These are phyloP conservation scores for Curvularia sp. DNA, from an alignment of 2,329 filamentous ascomycete genomes.

Conservation along the genomic window DNA sequence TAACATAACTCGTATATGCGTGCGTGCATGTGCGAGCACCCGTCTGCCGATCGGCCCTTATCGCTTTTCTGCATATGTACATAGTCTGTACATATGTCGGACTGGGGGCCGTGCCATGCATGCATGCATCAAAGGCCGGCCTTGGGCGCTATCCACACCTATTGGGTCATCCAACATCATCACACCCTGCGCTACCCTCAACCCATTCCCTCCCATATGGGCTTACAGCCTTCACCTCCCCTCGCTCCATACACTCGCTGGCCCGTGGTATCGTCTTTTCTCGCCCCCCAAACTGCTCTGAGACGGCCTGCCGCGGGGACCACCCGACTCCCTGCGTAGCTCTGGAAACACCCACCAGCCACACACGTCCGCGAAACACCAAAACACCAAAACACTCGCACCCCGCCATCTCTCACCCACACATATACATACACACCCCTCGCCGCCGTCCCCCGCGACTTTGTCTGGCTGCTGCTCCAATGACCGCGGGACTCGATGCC, in stretches of 20 bases:
- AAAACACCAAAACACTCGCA: slow-evolving; percentile 4
- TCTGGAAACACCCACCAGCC: slow-evolving; percentile 17
- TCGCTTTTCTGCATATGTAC: slow-evolving; percentile 14
- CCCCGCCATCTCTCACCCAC: background rate
- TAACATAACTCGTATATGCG: background rate
- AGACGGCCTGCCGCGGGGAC: slow-evolving; percentile 12
- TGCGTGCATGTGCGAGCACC: background rate
- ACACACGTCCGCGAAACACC: slow-evolving; percentile 15
- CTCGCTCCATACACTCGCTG: slow-evolving; percentile 23
- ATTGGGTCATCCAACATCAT: slow-evolving; percentile 20
- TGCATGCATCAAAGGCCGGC: slow-evolving; percentile 1
- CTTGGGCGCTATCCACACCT: slow-evolving; percentile 11
- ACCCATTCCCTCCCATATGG: slow-evolving; percentile 12
- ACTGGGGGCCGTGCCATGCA: background rate
- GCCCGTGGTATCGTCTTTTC: background rate
- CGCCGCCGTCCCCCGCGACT: slow-evolving; percentile 16
- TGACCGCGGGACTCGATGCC: slow-evolving; percentile 36
- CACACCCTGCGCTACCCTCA: slow-evolving; percentile 9
- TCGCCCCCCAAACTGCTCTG: background rate
- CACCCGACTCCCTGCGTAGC: slow-evolving; percentile 6
- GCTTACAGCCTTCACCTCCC: slow-evolving; percentile 14
- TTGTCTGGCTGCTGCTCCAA: slow-evolving; percentile 25
- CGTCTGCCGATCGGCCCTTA: slow-evolving; percentile 10
- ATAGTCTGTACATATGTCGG: no score
- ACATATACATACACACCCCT: background rate